Evolutionary conservation across 2,329 filamentous ascomycete genomes (phyloP).

Genomic region (Grosmannia serpens): DNA sequence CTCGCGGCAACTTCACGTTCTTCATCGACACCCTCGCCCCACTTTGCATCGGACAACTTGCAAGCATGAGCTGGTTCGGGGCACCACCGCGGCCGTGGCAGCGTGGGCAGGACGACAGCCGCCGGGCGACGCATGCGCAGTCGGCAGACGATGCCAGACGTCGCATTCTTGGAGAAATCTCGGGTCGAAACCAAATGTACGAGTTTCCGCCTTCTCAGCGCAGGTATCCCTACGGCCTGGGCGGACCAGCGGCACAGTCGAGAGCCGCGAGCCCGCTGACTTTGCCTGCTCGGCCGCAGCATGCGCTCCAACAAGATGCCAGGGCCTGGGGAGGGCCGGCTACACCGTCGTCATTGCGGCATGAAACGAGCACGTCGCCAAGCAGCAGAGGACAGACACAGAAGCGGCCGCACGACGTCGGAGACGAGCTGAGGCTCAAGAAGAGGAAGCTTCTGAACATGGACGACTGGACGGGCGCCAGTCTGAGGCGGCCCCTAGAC

Average conservation of each 20-base stretch:
- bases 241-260: no score
- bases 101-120: not conserved
- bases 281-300: not conserved
- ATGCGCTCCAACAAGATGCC: no score
- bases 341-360: not conserved
- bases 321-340: not conserved
- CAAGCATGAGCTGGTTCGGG: not conserved
- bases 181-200: not conserved
- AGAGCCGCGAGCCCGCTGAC: not conserved
- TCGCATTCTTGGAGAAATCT: not conserved
- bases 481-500: conserved; percentile 3
- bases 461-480: conserved; percentile 12
- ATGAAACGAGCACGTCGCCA: not conserved
- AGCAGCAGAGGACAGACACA: not conserved
- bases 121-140: not conserved
- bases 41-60: not conserved
- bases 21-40: not conserved
- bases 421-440: not conserved
- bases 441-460: conserved; percentile 4
- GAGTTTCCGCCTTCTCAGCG: not conserved
- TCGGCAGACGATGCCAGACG: not conserved
- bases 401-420: not conserved
- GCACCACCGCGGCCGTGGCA: not conserved
- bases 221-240: not conserved
- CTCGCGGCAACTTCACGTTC: not conserved